These are phyloP conservation scores for Bremia lactucae DNA, from an alignment of 352 stramenopile genomes.

Conservation along the genomic window DNA sequence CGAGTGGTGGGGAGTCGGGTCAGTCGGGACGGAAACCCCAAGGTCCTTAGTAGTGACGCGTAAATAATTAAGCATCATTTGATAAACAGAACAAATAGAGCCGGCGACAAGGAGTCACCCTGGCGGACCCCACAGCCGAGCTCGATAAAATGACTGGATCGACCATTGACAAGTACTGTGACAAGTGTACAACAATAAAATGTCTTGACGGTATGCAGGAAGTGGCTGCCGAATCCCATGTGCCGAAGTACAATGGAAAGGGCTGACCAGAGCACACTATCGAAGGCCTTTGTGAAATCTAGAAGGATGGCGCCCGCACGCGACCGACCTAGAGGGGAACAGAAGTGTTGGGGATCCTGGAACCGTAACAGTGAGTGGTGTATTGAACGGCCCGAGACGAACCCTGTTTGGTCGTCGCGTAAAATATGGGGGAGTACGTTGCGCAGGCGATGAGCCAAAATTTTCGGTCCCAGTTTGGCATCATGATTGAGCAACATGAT, in stretches of 20 bases:
- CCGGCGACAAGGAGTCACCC: background rate
- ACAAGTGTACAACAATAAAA: background rate
- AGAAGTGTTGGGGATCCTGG: background rate
- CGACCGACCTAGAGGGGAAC: background rate
- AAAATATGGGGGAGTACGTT: background rate
- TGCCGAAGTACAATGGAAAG: background rate
- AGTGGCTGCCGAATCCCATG: background rate
- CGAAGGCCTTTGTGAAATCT: slow-evolving; percentile 1
- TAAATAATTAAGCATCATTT: background rate
- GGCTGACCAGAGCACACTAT: slow-evolving; percentile 2
- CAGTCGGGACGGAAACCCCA: background rate
- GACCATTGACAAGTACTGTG: background rate
- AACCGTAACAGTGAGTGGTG: background rate
- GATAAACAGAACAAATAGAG: background rate
- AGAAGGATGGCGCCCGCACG: background rate
- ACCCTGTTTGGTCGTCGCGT: background rate
- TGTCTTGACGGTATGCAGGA: background rate
- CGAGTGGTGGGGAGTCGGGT: too few species aligned
- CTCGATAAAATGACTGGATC: background rate
- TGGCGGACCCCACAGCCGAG: background rate
- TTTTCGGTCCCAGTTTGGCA: background rate
- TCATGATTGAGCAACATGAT: background rate
- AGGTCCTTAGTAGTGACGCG: background rate
- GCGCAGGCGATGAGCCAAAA: background rate
- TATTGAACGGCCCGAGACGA: background rate